phyloP scores from a whole-genome alignment of 2,329 filamentous ascomycete genomes.

The Penicillium verrucosum region DNA sequence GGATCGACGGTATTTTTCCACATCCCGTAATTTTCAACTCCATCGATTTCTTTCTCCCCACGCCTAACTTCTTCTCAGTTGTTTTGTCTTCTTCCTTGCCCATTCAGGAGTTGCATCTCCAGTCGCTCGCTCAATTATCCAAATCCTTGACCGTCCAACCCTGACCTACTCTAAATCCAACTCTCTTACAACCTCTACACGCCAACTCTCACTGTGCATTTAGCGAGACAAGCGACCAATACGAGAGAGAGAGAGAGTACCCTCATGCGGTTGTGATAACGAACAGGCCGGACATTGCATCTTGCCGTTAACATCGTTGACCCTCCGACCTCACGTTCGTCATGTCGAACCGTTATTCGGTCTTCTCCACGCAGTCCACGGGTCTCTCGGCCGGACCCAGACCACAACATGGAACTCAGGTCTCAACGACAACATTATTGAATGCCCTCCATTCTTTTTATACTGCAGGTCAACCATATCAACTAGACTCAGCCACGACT shows the following conservation, averaged over 20 bases:
- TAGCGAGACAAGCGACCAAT: not conserved
- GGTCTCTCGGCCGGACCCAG: constrained; percentile 52
- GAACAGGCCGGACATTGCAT: constrained; percentile 7
- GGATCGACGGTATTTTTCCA: constrained; percentile 10
- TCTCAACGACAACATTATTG: constrained; percentile 88
- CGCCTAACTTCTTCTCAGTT: not conserved
- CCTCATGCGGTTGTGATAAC: constrained; percentile 9
- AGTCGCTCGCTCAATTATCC: constrained; percentile 8
- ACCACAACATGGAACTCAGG: constrained; percentile 67
- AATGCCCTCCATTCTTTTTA: constrained; percentile 91
- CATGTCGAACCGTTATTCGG: constrained; percentile 61
- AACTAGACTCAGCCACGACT: constrained; percentile 84
- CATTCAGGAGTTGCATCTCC: constrained; percentile 7
- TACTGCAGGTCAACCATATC: constrained; percentile 74
- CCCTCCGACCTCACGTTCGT: constrained; percentile 25
- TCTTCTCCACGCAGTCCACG: constrained; percentile 60
- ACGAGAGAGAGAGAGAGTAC: not conserved
- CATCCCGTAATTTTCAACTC: constrained; percentile 9
- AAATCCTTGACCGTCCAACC: not conserved
- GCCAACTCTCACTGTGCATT: not conserved
- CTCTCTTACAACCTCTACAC: not conserved
- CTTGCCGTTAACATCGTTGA: not conserved
- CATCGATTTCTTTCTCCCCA: constrained; percentile 10
- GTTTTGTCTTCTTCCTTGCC: constrained; percentile 2
- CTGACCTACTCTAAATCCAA: not conserved